Evolutionary conservation across 768 basidiomycete genomes (phyloP).

Genomic region (Gymnopilus junonius): DNA sequence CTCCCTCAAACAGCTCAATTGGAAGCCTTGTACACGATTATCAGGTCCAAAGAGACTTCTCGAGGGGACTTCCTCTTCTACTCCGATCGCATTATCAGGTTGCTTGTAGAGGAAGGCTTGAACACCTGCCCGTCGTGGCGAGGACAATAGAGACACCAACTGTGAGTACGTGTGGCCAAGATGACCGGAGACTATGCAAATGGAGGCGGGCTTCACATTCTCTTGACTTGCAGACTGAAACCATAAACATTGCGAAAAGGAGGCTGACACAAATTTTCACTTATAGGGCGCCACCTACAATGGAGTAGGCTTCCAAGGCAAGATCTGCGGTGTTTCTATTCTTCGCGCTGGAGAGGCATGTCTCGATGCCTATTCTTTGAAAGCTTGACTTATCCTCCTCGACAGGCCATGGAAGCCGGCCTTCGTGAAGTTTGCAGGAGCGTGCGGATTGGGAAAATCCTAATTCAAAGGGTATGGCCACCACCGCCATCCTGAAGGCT

Average conservation of each 20-base stretch:
- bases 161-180: conserved; percentile 42
- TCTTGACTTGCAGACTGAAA: neutral
- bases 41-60: conserved; percentile 84
- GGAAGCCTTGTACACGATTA: conserved; percentile 94
- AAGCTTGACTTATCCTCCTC: neutral
- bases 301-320: conserved; percentile 94
- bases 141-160: conserved; percentile 85
- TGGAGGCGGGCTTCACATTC: neutral
- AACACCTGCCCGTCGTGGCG: conserved; percentile 82
- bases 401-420: conserved; percentile 96
- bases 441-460: conserved; percentile 95
- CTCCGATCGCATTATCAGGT: conserved; percentile 87
- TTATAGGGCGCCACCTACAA: conserved; percentile 79
- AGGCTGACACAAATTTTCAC: neutral
- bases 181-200: neutral
- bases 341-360: conserved; percentile 89
- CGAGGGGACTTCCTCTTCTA: conserved; percentile 97
- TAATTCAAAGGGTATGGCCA: conserved; percentile 87
- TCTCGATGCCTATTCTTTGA: neutral
- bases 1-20: conserved; percentile 91
- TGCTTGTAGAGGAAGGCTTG: conserved; percentile 83
- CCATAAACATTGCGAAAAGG: neutral
- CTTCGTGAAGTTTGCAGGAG: conserved; percentile 94
- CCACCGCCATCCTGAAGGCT: neutral
- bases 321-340: conserved; percentile 96